Evolutionary conservation across 2,329 filamentous ascomycete species (phyloP).

Genomic region (Fusarium neocosmosporiellum): DNA sequence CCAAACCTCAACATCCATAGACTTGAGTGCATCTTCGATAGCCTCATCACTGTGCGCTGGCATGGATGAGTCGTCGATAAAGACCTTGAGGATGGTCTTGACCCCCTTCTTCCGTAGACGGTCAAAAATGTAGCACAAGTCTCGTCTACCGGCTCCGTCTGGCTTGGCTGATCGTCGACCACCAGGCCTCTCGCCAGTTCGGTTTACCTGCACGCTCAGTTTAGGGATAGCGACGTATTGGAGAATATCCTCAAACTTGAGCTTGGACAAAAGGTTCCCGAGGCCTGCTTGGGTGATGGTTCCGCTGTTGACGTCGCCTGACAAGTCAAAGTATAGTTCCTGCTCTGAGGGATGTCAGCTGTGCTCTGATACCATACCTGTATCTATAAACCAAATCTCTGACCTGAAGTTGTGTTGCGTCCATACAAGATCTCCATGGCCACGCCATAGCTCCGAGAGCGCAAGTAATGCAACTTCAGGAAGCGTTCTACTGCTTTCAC

Average conservation of each 20-base stretch:
- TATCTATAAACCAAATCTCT: neutral
- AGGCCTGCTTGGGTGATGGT: neutral
- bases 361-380: neutral
- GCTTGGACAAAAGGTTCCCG: neutral
- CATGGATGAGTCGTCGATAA: neutral
- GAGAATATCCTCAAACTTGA: slow-evolving; percentile 7
- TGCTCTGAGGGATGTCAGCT: neutral
- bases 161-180: neutral
- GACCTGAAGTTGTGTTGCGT: neutral
- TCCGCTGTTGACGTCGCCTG: neutral
- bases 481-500: slow-evolving; percentile 6
- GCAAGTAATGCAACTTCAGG: slow-evolving; percentile 16
- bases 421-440: slow-evolving; percentile 18
- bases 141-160: neutral
- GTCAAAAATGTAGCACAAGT: neutral
- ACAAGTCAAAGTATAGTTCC: slow-evolving; percentile 12
- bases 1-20: slow-evolving; percentile 6
- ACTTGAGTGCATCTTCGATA: slow-evolving; percentile 6
- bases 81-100: neutral
- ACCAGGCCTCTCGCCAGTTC: neutral
- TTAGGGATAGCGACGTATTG: slow-evolving; percentile 13
- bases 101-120: neutral
- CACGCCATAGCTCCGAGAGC: neutral
- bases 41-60: slow-evolving; percentile 17
- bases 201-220: neutral